Evolutionary conservation across 1,284 basidiomycete species (phyloP).

Genomic region (Trichosporon inkin): DNA sequence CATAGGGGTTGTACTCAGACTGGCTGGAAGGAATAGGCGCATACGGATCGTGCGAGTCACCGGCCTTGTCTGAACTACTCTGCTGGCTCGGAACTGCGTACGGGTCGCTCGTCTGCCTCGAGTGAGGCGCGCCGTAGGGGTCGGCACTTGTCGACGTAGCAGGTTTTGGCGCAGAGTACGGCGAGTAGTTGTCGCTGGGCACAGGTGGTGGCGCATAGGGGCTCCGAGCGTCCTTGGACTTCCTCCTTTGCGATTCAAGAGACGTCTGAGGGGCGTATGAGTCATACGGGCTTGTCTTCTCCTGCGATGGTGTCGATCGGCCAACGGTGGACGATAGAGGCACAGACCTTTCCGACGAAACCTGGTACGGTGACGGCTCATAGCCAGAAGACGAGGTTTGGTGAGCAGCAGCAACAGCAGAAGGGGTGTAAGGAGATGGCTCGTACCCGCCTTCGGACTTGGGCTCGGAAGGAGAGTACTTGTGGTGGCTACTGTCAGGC

Average conservation of each 20-base stretch:
- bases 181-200: neutral
- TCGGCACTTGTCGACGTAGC: neutral
- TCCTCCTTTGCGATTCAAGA: neutral
- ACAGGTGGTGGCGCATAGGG: conserved; percentile 1
- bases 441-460: conserved; percentile 3
- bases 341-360: neutral
- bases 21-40: neutral
- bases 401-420: too few relatives aligned
- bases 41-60: conserved; percentile 6
- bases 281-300: conserved; percentile 4
- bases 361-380: neutral
- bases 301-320: neutral
- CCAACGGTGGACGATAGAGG: neutral
- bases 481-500: neutral
- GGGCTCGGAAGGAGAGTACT: neutral
- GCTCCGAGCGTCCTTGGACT: neutral
- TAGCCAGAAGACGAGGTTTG: neutral
- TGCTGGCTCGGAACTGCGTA: neutral
- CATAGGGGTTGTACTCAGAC: conserved; percentile 15
- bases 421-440: conserved; percentile 2
- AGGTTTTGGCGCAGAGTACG: neutral
- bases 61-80: neutral
- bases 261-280: neutral
- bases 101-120: neutral
- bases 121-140: neutral